Base-by-base conservation (phyloP, 2,329 filamentous ascomycete genomes). In the Amauroascus niger region DNA sequence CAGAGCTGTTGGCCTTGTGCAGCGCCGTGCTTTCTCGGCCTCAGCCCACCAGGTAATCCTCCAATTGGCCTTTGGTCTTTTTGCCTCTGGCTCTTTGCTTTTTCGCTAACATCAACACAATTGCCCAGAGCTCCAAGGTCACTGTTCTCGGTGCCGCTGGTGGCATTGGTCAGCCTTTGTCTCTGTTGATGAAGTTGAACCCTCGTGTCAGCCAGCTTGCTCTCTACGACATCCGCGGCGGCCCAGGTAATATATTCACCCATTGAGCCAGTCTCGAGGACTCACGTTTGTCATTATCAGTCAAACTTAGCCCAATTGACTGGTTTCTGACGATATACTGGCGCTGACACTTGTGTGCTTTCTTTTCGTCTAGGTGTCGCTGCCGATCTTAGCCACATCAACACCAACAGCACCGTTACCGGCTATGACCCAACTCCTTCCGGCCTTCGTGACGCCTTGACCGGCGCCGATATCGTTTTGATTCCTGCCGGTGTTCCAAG, bases 401-500 rank as follows among this genome's bases (percentile, higher is more conserved):
- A 97, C 85, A 96, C 91, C 76, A 94, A 95, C 84, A 91, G 87
- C 79, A 84, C 75, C 65, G 91, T 97, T 74, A 90, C 80, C 67
- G 93, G 93, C 71, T 95, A 91, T 75, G 84, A 89, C 63, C 81
- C 89, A 62, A 85, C 80, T 60, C 77, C 85, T 59, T 77, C 79
- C 56, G 88, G 88, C 67, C 86, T 97, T 59, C 80, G 81, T 65
- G 80, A 79, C 61, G 85, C 84, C 68, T 82, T 98, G 72, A 86
- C 87, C 77, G 90, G 81, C 70, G 79, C 89, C 68, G 89, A 97
- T 76, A 84, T 98, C 65, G 88, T 98, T 69, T 83, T 98, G 70
- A 97, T 98, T 74, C 93, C 93, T 69, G 93, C 93, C 68, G 93
- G 93, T 80, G 91, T 98, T 63, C 93, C 93, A 70, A 89, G 93